Evolutionary conservation across 371 early-diverging fungal species (phyloP).

Genomic region (Batkoa obscura): DNA sequence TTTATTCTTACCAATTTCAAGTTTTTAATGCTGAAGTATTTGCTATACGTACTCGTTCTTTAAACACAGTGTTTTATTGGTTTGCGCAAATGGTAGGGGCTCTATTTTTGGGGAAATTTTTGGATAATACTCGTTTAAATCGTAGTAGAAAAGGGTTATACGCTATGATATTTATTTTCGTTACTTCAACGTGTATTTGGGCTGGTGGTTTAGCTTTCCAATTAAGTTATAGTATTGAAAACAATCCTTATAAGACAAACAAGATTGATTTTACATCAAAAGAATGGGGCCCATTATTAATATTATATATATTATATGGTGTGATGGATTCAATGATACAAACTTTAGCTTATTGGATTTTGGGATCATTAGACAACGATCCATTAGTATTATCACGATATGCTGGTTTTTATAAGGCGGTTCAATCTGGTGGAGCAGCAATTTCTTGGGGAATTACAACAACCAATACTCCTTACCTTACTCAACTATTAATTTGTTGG

Average conservation of each 20-base stretch:
- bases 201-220: constrained; percentile 37
- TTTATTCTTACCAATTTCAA: constrained; percentile 51
- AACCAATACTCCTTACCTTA: constrained; percentile 10
- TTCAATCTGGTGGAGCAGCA: constrained; percentile 50
- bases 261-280: neutral
- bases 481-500: constrained; percentile 21
- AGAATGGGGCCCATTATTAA: constrained; percentile 23
- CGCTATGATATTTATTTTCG: constrained; percentile 22
- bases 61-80: constrained; percentile 56
- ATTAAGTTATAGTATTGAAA: constrained; percentile 19
- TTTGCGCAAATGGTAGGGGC: constrained; percentile 41
- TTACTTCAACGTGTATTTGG: constrained; percentile 32
- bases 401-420: constrained; percentile 68
- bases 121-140: constrained; percentile 23
- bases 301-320: constrained; percentile 44
- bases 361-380: constrained; percentile 54
- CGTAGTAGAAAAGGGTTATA: constrained; percentile 31
- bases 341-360: constrained; percentile 32
- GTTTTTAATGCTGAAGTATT: constrained; percentile 29
- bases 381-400: constrained; percentile 40
- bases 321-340: constrained; percentile 46
- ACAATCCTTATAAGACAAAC: constrained; percentile 26
- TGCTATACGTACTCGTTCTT: constrained; percentile 30
- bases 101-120: constrained; percentile 23
- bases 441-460: constrained; percentile 22